phyloP scores from a whole-genome alignment of 116 monocot genomes.

The Thalassia testudinum region DNA sequence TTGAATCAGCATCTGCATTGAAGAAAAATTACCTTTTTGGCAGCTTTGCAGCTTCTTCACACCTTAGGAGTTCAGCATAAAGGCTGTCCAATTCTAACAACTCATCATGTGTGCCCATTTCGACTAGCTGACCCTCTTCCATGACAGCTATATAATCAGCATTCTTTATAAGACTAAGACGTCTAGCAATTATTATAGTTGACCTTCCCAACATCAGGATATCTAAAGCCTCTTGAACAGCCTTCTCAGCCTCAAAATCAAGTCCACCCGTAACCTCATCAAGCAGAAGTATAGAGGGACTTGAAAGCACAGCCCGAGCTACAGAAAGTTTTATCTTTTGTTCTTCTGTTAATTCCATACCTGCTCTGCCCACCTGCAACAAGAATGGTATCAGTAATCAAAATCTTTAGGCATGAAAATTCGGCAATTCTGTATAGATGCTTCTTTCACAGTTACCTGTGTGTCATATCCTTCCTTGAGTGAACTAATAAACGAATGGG shows the following conservation, averaged over 20 bases:
- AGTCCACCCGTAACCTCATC: conserved; percentile 98
- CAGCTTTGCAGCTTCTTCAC: conserved; percentile 94
- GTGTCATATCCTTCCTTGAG: conserved; percentile 88
- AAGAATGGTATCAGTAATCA: neutral
- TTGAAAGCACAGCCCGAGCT: conserved; percentile 93
- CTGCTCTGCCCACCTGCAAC: conserved; percentile 81
- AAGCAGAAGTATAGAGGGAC: conserved; percentile 90
- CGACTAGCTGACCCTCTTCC: conserved; percentile 95
- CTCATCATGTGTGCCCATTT: conserved; percentile 98
- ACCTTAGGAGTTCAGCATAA: conserved; percentile 95
- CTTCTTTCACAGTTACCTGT: conserved; percentile 28
- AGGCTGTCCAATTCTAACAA: conserved; percentile 63
- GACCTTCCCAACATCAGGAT: conserved; percentile 96
- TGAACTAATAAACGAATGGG: conserved; percentile 77
- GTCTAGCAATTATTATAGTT: conserved; percentile 93
- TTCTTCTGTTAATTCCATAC: conserved; percentile 71
- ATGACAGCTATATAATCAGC: conserved; percentile 99
- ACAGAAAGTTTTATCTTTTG: conserved; percentile 93
- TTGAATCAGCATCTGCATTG: neutral
- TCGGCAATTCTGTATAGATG: neutral
- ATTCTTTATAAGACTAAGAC: conserved; percentile 83
- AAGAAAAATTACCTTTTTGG: conserved; percentile 63
- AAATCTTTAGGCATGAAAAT: neutral
- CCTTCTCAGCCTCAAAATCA: conserved; percentile 89
- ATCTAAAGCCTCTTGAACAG: conserved; percentile 85